Evolutionary conservation across 164 flowering plant genomes (phyloP), one percentile per base, ranked within the genome.

Genomic region (Dillenia suffruticosa): DNA sequence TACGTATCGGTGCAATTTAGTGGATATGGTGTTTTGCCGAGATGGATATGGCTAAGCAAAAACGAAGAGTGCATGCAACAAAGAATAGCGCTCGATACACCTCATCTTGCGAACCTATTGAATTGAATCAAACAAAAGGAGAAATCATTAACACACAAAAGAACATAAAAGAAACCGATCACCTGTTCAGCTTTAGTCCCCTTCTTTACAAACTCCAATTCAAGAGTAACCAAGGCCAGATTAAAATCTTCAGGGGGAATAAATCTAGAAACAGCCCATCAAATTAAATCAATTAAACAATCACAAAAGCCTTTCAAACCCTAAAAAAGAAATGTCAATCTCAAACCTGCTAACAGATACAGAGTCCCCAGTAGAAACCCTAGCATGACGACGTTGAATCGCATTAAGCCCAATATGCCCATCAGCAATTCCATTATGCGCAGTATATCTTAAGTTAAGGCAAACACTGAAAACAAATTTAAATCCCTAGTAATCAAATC

Each of bases 321-420:
- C 9, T 12, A 13, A 10, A 24, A 16, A 53, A 13, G 45, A 32
- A 32, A 32, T 32, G 12, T 8, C 51, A 40, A 12, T 5, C 14
- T 44, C 65, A 8, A 46, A 94, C 97, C 96, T 84, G 77, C 66
- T 65, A 8, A 82, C 84, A 59, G 88, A 71, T 62, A 89, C 26
- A 0, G 71, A 11, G 56, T 94, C 99, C 43, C 89, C 95, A 53
- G 77, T 59, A 54, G 99, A 95, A 73, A 84, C 99, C 73, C 73
- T 85, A 2, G 85, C 83, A 61, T 82, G 75, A 13, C 90, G 82
- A 1, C 99, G 85, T 58, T 94, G 99, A 63, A 88, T 77, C 9
- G 89, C 80, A 79, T 91, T 94, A 43, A 94, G 74, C 10, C 71
- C 96, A 69, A 91, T 78, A 10, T 69, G 68, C 40, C 96, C 99